Conservation (phyloP, 2,329 filamentous ascomycete genomes). For the Paraphoma sp. region DNA sequence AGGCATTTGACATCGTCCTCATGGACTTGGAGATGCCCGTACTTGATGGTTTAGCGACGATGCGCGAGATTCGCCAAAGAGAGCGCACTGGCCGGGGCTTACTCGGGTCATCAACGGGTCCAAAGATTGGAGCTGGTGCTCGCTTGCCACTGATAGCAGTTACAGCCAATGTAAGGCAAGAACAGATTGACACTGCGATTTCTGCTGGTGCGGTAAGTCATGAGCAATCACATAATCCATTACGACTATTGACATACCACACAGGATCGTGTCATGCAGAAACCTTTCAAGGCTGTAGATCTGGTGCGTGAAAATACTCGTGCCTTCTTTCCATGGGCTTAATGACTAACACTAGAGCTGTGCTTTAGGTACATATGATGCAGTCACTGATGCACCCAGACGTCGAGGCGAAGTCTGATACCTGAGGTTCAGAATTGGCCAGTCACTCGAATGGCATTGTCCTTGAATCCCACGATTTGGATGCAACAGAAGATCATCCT, state of each 20-base stretch:
- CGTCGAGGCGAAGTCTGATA: no score
- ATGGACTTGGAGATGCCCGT: conserved; percentile 65
- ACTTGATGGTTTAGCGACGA: conserved; percentile 54
- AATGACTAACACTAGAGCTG: neutral
- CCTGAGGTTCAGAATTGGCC: no score
- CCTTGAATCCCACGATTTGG: no score
- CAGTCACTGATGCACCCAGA: no score
- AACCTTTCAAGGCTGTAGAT: conserved; percentile 45
- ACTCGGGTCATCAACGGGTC: conserved; percentile 17
- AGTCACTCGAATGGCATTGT: no score
- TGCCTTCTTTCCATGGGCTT: neutral
- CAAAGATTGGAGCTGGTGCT: conserved; percentile 25
- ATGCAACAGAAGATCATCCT: no score
- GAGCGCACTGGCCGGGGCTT: conserved; percentile 46
- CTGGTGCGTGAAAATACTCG: conserved; percentile 18
- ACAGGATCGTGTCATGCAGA: conserved; percentile 45
- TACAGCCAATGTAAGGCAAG: conserved; percentile 46
- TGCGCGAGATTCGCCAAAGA: conserved; percentile 56
- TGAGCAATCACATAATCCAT: neutral
- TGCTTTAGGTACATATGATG: no score
- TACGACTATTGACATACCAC: neutral
- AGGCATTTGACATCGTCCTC: conserved; percentile 41
- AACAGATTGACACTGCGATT: conserved; percentile 44
- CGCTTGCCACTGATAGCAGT: conserved; percentile 46
- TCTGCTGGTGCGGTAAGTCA: conserved; percentile 41